Conservation (phyloP, 176 grass and related monocot genomes). For the Triticum monococcum region DNA sequence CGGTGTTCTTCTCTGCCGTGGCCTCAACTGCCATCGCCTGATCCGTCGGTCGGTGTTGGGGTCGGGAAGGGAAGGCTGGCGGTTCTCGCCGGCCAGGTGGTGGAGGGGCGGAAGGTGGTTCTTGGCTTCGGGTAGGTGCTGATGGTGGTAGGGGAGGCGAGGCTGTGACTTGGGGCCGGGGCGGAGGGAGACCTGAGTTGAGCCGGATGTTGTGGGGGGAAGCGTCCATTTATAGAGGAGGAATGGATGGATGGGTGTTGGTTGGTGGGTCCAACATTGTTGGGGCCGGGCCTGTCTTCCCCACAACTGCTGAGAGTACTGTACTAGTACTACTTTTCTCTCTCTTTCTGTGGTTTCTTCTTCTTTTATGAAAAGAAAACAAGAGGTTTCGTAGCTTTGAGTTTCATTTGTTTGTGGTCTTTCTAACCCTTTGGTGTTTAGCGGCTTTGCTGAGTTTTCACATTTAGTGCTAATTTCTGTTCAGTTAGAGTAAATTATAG, state of each 20-base stretch:
- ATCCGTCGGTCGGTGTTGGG: background rate
- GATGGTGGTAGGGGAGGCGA: background rate
- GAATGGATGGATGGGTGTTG: background rate
- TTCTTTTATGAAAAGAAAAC: too few species aligned
- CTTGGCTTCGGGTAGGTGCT: conserved; percentile 14
- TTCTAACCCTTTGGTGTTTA: background rate
- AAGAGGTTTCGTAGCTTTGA: too few species aligned
- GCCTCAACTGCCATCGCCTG: conserved; percentile 31
- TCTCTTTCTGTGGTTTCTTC: background rate
- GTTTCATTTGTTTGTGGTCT: too few species aligned
- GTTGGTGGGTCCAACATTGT: conserved; percentile 46
- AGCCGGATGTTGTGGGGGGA: conserved; percentile 14
- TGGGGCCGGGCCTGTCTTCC: background rate
- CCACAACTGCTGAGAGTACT: background rate
- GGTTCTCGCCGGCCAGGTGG: background rate
- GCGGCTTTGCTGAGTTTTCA: background rate
- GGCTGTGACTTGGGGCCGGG: background rate
- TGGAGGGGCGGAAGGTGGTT: background rate
- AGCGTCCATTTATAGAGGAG: conserved; percentile 39
- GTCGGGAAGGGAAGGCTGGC: background rate
- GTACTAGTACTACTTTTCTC: too few species aligned
- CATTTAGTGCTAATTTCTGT: background rate
- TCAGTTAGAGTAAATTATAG: too few species aligned
- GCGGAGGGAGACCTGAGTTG: background rate
- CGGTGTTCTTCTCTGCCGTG: conserved; percentile 9